Conservation (phyloP, 2,329 filamentous ascomycete species). For the Diaporthe helianthi region DNA sequence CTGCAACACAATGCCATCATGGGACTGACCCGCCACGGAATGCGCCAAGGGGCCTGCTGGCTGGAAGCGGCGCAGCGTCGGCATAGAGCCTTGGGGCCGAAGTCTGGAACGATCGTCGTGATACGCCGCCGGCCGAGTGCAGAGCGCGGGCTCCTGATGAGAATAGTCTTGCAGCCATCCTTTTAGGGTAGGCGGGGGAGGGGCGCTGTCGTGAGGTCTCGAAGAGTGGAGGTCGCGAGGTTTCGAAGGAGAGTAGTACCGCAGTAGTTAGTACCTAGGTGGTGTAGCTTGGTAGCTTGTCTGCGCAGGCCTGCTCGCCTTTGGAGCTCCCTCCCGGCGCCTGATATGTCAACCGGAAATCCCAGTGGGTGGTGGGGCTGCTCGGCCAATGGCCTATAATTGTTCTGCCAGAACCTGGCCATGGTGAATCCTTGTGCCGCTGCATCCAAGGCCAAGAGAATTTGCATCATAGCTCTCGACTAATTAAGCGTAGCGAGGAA, state of each 20-base stretch:
- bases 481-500: too few species aligned
- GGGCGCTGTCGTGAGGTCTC: conserved; percentile 24
- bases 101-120: conserved; percentile 56
- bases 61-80: conserved; percentile 55
- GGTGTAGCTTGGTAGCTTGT: background rate
- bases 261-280: too few species aligned
- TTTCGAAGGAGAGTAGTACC: background rate
- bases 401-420: too few species aligned
- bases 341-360: conserved; percentile 29
- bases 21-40: conserved; percentile 65
- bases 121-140: conserved; percentile 42
- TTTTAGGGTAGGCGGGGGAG: conserved; percentile 32
- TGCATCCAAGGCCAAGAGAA: background rate
- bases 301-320: background rate
- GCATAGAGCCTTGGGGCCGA: conserved; percentile 53
- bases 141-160: conserved; percentile 48
- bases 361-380: conserved; percentile 5
- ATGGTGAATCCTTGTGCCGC: background rate
- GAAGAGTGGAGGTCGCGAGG: background rate
- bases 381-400: conserved; percentile 28
- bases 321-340: conserved; percentile 14
- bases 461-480: background rate
- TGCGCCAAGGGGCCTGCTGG: conserved; percentile 65
- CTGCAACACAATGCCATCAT: background rate
- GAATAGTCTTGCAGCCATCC: conserved; percentile 58